Evolutionary conservation across 2,329 filamentous ascomycete genomes (phyloP), one percentile per base, ranked within the genome.

Genomic region (Hypoxylon sp.): DNA sequence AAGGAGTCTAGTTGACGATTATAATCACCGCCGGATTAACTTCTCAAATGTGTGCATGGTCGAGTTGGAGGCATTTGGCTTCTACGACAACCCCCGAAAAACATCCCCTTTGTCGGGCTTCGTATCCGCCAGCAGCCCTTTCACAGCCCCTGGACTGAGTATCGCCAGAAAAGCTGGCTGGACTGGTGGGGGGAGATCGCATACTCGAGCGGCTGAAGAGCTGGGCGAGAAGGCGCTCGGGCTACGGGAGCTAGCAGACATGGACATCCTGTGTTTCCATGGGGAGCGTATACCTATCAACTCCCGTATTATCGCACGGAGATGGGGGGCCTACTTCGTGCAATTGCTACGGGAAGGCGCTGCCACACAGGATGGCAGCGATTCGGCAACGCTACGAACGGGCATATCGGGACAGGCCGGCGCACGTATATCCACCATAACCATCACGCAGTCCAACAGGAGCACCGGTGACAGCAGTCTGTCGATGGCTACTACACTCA

Each of bases 41-140:
- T 99, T 98, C 76, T 92, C 91, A 8, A 96, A 99, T 74, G 89
- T 98, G 26, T 98, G 95, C 77, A 91, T 98, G 84, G 94, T 99
- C 7, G 95, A 99, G 77, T 83, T 99, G 10, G 95, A 99, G 75
- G 94, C 95, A 0, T 99, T 98, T 80, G 95, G 95, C 1, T 89
- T 99, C 44, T 98, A 97, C 76, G 94, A 98, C 75, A 99, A 98
- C 75, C 94, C 95, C 10, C 88, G 94, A 67, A 91, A 90, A 75
- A 87, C 85, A 0, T 82, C 87, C 4, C 91, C 94, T 1, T 88
- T 92, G 71, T 96, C 93, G 0, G 91, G 89, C 8, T 97, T 95
- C 76, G 84, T 90, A 58, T 97, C 94, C 1, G 89, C 92, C 22
- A 97, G 93, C 78, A 90, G 78, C 80, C 92, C 81, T 24, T 90